Evolutionary conservation across 768 basidiomycete species (phyloP).

Genomic region (Phanerochaete carnosa): DNA sequence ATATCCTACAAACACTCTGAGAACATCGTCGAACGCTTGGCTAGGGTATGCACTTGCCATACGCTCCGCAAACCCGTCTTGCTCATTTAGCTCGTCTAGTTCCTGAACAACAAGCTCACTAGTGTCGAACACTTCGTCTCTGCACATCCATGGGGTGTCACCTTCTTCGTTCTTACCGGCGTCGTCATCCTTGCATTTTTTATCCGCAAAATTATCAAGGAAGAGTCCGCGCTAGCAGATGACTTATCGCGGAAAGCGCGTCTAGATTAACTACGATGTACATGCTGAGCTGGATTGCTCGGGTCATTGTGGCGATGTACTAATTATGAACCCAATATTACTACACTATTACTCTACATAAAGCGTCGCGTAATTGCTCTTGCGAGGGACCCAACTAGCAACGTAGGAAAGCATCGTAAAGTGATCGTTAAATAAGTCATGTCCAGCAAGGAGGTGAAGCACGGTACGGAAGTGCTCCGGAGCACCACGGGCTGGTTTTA

Average conservation of each 20-base stretch:
- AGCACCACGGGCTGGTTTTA: not conserved
- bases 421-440: not conserved
- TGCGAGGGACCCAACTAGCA: not conserved
- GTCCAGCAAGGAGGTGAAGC: not conserved
- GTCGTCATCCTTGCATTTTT: constrained; percentile 17
- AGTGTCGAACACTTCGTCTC: constrained; percentile 23
- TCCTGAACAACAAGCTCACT: constrained; percentile 27
- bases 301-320: not conserved
- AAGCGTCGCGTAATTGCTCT: not conserved
- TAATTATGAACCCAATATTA: constrained; percentile 1
- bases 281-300: constrained; percentile 4
- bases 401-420: not conserved
- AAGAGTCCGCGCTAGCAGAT: constrained; percentile 10
- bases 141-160: constrained; percentile 24
- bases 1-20: constrained; percentile 62
- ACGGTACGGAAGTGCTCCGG: not conserved
- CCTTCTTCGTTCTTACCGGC: constrained; percentile 18
- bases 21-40: constrained; percentile 62
- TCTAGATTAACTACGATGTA: constrained; percentile 4
- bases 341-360: constrained; percentile 5
- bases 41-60: constrained; percentile 47
- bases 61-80: not conserved
- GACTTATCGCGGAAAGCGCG: constrained; percentile 10
- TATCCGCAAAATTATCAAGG: constrained; percentile 20
- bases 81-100: constrained; percentile 18